phyloP scores from a whole-genome alignment of 2,329 filamentous ascomycete genomes.

The Fusarium ambrosium region DNA sequence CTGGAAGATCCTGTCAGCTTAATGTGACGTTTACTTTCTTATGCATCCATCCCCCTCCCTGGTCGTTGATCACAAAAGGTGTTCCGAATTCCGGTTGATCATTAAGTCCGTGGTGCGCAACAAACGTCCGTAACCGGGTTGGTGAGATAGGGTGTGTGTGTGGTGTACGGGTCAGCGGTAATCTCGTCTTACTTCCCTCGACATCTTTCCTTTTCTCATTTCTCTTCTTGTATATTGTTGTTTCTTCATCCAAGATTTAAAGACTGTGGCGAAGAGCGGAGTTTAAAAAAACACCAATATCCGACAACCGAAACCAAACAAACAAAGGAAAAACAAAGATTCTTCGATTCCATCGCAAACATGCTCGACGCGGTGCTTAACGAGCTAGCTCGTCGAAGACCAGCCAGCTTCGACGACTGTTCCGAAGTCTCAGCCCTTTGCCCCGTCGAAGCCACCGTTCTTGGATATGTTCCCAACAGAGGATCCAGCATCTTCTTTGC shows the following conservation, averaged over 20 bases:
- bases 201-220: neutral
- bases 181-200: neutral
- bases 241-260: neutral
- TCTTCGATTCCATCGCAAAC: neutral
- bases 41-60: neutral
- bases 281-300: neutral
- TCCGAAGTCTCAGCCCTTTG: constrained; percentile 57
- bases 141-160: neutral
- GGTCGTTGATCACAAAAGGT: neutral
- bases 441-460: constrained; percentile 65
- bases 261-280: neutral
- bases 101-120: neutral
- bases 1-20: neutral
- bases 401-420: constrained; percentile 47
- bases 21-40: neutral
- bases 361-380: constrained; percentile 19
- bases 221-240: constrained; percentile 5
- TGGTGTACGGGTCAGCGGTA: neutral
- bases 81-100: constrained; percentile 4
- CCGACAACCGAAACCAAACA: neutral
- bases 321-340: neutral
- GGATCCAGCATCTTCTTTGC: constrained; percentile 69
- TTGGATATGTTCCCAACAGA: constrained; percentile 70
- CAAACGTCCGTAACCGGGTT: neutral
- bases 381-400: constrained; percentile 30